phyloP scores from a whole-genome alignment of 1,139 yeast genomes.

The Pichia sp. region DNA sequence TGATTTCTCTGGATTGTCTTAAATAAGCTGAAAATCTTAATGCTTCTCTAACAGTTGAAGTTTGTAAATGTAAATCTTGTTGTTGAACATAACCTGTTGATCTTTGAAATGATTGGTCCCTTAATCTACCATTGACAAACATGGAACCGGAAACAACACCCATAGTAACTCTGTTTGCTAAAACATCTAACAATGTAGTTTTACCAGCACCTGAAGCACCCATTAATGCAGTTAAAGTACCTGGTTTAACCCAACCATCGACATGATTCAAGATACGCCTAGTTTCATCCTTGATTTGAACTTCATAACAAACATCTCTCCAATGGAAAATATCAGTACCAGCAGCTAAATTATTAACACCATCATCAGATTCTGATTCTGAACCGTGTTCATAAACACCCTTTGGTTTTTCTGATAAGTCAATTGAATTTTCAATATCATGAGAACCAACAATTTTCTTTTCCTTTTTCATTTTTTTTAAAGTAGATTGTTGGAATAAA shows the following conservation, averaged over 20 bases:
- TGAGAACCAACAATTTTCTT: conserved; percentile 1
- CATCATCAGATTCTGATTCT: conserved; percentile 6
- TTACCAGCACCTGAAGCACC: conserved; percentile 72
- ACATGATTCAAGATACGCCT: conserved; percentile 48
- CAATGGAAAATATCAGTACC: conserved; percentile 41
- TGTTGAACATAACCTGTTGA: conserved; percentile 64
- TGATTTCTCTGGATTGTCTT: conserved; percentile 48
- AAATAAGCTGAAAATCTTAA: conserved; percentile 55
- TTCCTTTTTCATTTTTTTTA: conserved; percentile 21
- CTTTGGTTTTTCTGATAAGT: conserved; percentile 13
- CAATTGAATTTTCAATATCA: conserved; percentile 10
- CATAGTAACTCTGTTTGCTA: conserved; percentile 52
- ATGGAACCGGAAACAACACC: conserved; percentile 62
- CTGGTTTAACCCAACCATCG: conserved; percentile 62
- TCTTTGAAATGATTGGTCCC: conserved; percentile 49
- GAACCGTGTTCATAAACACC: conserved; percentile 12
- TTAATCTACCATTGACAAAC: conserved; percentile 51
- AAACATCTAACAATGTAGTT: conserved; percentile 53
- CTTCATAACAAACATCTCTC: conserved; percentile 37
- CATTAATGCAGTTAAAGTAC: conserved; percentile 58
- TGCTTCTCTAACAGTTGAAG: conserved; percentile 56
- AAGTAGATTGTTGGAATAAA: conserved; percentile 26
- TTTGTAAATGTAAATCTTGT: conserved; percentile 56
- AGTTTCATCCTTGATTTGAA: conserved; percentile 38
- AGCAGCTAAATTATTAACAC: conserved; percentile 13